phyloP scores from a whole-genome alignment of 2,329 filamentous ascomycete genomes.

The Trichoderma sp. region DNA sequence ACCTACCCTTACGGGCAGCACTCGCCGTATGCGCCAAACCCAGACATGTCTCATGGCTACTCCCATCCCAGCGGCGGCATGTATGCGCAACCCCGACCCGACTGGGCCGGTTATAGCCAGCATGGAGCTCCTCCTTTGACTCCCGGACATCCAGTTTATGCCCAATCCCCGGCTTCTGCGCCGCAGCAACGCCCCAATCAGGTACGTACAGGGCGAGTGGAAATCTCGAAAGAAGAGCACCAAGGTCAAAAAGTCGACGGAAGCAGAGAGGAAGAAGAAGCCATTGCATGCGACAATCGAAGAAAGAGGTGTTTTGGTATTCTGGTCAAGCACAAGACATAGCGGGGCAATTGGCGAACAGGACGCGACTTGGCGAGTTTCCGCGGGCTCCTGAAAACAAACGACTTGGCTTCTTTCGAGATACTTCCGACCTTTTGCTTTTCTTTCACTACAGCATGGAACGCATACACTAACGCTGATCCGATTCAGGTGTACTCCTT shows the following conservation, averaged over 20 bases:
- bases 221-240: neutral
- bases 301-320: neutral
- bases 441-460: neutral
- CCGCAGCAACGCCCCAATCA: constrained; percentile 60
- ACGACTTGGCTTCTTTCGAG: neutral
- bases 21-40: constrained; percentile 80
- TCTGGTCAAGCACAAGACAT: neutral
- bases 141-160: constrained; percentile 57
- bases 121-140: constrained; percentile 53
- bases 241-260: neutral
- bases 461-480: constrained; percentile 23
- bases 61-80: constrained; percentile 63
- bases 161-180: constrained; percentile 58
- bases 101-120: constrained; percentile 71
- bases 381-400: neutral
- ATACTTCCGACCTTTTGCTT: neutral
- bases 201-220: constrained; percentile 50
- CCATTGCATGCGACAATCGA: too few relatives aligned
- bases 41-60: constrained; percentile 84
- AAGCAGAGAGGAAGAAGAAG: neutral
- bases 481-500: constrained; percentile 88
- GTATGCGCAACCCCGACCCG: constrained; percentile 71
- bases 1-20: constrained; percentile 84
- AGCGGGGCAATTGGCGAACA: neutral
- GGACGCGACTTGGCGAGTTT: neutral